phyloP scores from a whole-genome alignment of 2,329 filamentous ascomycete genomes.

The Pseudogymnoascus sp. region DNA sequence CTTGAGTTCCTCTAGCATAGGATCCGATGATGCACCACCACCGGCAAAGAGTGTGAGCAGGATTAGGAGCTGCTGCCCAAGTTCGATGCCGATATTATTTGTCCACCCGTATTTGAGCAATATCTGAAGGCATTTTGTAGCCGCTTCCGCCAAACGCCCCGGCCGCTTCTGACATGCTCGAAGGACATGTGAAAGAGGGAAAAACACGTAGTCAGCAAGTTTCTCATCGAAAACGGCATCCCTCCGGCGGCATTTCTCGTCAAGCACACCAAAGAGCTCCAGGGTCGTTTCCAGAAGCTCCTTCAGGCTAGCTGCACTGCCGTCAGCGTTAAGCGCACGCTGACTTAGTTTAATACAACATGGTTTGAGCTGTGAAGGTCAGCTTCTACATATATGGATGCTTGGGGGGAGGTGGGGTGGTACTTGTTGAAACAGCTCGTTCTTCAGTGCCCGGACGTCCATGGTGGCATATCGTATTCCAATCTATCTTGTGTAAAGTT shows the following conservation, averaged over 20 bases:
- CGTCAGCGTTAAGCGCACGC: constrained; percentile 42
- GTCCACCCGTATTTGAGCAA: constrained; percentile 77
- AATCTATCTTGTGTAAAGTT: constrained; percentile 75
- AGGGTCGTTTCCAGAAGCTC: constrained; percentile 39
- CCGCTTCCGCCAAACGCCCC: constrained; percentile 63
- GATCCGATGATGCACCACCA: constrained; percentile 46
- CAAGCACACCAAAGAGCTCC: constrained; percentile 40
- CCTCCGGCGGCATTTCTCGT: constrained; percentile 32
- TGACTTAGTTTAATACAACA: constrained; percentile 53
- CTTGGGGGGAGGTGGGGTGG: neutral
- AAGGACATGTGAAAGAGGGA: constrained; percentile 81
- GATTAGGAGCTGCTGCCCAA: constrained; percentile 79
- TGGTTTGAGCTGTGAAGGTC: constrained; percentile 48
- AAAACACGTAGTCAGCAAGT: constrained; percentile 90
- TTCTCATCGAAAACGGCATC: constrained; percentile 62
- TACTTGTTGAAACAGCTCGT: constrained; percentile 11
- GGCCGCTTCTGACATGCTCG: constrained; percentile 66
- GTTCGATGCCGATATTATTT: constrained; percentile 56
- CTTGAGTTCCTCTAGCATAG: constrained; percentile 64
- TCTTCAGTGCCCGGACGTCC: constrained; percentile 5
- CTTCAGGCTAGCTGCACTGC: constrained; percentile 34
- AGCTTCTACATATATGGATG: neutral
- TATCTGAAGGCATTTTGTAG: constrained; percentile 64
- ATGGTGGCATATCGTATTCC: constrained; percentile 31
- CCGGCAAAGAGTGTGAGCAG: constrained; percentile 75